phyloP scores from a whole-genome alignment of 192 early-diverging fungal species.

The Funneliformis geosporum region DNA sequence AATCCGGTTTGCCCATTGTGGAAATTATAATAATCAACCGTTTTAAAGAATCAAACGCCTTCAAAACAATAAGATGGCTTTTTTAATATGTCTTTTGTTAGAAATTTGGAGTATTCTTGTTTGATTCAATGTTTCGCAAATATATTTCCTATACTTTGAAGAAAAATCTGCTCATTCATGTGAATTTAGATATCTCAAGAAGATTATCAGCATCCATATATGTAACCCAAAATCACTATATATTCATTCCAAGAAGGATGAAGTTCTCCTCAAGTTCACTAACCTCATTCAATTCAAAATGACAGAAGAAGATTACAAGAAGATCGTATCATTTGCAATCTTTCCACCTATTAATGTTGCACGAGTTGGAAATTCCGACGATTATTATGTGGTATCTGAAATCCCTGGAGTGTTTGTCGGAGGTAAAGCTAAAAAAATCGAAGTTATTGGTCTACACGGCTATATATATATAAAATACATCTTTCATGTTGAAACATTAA shows the following conservation, averaged over 20 bases:
- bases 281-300: neutral
- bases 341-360: constrained; percentile 25
- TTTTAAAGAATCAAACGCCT: too few relatives aligned
- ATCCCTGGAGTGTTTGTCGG: constrained; percentile 30
- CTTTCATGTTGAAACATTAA: neutral
- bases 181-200: neutral
- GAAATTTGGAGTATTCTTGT: too few relatives aligned
- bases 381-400: constrained; percentile 26
- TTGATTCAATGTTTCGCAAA: too few relatives aligned
- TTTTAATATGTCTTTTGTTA: too few relatives aligned
- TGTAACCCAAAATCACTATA: constrained; percentile 1
- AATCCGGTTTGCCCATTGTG: too few relatives aligned
- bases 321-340: neutral
- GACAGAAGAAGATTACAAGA: neutral
- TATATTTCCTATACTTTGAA: too few relatives aligned
- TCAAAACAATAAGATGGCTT: too few relatives aligned
- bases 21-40: too few relatives aligned
- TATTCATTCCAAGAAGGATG: neutral
- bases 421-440: constrained; percentile 2
- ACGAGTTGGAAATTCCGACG: neutral
- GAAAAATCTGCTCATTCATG: too few relatives aligned
- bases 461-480: neutral
- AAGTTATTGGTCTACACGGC: neutral
- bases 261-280: neutral
- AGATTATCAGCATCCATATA: too few relatives aligned